Base-by-base conservation (phyloP, 2,329 filamentous ascomycete species). In the Alternaria angustiovoidea region DNA sequence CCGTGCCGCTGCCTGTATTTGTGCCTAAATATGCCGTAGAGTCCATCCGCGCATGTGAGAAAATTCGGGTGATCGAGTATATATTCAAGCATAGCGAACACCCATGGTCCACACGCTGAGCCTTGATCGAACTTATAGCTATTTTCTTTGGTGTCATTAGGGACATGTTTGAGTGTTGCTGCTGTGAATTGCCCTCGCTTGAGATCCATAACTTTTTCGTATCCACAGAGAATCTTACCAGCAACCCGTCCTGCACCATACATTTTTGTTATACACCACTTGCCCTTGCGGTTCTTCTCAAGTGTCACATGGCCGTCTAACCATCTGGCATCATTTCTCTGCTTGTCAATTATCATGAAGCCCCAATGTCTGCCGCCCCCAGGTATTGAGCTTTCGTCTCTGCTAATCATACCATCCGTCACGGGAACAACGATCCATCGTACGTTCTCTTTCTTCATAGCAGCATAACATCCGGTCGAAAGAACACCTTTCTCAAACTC, bases 261-360 rank as follows among this genome's bases (percentile, higher is more conserved):
- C 32, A 36, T 36, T 5, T 36, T 2, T 6, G 2, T 4, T 20
- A 32, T 20, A 3, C 34, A 18, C 46, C 20, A 24, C 22, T 55
- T 30, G n/a, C 20, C 26, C 8, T 30, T 48, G 1, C 3, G 1
- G 6, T 55, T 22, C 9, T 28, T n/a, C 7, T 3, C 8, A 9
- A 55, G 34, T 7, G 5, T 14, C 2, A 55, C 4, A 11, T 26
- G 20, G 34, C 53, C 42, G 14, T 55, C 43, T 22, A 55, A 7
- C 53, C 53, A 55, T 28, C 43, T 16, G 11, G 53, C 53, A 28
- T 34, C 18, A 3, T 39, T 36, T 28, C 7, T 38, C 7, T 41
- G 9, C 14, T 55, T 55, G 43, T 55, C 53, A n/a, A 55, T 47
- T 11, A 55, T 39, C n/a, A 55, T 34, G 32, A 48, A 22, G 24